Conservation (phyloP, 2,329 filamentous ascomycete species). For the Immersiporthe knoxdaviesiana region DNA sequence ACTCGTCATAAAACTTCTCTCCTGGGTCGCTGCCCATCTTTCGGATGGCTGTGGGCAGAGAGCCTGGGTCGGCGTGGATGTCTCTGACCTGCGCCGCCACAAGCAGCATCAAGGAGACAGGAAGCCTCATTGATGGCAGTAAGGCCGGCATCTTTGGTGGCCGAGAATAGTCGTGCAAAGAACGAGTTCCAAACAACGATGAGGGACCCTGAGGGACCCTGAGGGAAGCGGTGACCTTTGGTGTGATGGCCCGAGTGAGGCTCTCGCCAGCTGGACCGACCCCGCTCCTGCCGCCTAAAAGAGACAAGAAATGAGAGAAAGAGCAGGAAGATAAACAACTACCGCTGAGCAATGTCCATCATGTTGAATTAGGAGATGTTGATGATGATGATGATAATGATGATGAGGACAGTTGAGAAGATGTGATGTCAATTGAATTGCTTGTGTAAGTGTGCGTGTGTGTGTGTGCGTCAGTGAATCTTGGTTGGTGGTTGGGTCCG, state of each 20-base stretch:
- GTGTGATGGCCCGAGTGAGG: neutral
- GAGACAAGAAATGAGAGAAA: neutral
- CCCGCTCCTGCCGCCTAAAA: neutral
- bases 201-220: neutral
- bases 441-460: neutral
- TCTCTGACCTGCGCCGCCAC: slow-evolving; percentile 45
- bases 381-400: neutral
- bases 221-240: neutral
- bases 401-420: too few relatives aligned
- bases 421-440: neutral
- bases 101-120: slow-evolving; percentile 51
- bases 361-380: neutral
- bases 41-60: slow-evolving; percentile 63
- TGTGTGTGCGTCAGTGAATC: neutral
- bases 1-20: slow-evolving; percentile 74
- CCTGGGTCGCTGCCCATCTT: slow-evolving; percentile 73
- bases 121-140: slow-evolving; percentile 43
- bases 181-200: neutral
- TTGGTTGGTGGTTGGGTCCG: neutral
- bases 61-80: slow-evolving; percentile 34
- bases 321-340: neutral
- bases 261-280: neutral
- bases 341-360: neutral
- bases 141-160: slow-evolving; percentile 44
- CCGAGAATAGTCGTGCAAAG: too few relatives aligned